Evolutionary conservation across 768 basidiomycete genomes (phyloP).

Genomic region (Imleria badia): DNA sequence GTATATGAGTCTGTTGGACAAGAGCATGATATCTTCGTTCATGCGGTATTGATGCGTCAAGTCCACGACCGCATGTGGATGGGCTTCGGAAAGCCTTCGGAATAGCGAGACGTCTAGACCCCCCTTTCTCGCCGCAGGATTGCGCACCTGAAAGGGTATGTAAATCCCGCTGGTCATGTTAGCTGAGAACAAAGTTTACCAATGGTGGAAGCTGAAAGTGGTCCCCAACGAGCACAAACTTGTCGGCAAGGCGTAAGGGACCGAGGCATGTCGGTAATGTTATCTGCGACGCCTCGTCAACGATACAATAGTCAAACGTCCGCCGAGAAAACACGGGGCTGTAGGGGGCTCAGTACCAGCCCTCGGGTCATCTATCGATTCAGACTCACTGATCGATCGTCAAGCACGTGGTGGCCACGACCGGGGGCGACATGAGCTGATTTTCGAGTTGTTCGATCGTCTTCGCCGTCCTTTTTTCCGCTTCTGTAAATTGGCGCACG

Average conservation of each 20-base stretch:
- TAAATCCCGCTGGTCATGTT: neutral
- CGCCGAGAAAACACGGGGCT: conserved; percentile 85
- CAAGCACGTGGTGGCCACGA: conserved; percentile 95
- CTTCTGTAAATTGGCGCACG: conserved; percentile 68
- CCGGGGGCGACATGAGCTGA: conserved; percentile 82
- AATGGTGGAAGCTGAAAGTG: conserved; percentile 97
- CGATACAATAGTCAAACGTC: conserved; percentile 93
- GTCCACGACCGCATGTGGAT: conserved; percentile 83
- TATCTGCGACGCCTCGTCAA: conserved; percentile 98
- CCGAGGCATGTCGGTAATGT: conserved; percentile 95
- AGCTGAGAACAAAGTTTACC: conserved; percentile 41
- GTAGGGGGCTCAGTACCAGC: conserved; percentile 7
- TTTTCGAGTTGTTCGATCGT: conserved; percentile 83
- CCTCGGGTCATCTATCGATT: neutral
- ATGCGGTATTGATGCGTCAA: conserved; percentile 91
- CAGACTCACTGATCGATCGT: conserved; percentile 86
- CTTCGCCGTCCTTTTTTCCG: conserved; percentile 50
- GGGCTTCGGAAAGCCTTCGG: conserved; percentile 81
- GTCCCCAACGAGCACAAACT: conserved; percentile 93
- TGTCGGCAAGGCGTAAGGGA: conserved; percentile 86
- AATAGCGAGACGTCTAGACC: conserved; percentile 92
- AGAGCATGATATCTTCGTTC: conserved; percentile 93
- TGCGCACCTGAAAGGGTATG: conserved; percentile 64
- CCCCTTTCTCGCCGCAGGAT: conserved; percentile 71
- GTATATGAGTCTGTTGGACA: conserved; percentile 89